phyloP scores from a whole-genome alignment of 148 eudicot species.

The Cornus suecica region DNA sequence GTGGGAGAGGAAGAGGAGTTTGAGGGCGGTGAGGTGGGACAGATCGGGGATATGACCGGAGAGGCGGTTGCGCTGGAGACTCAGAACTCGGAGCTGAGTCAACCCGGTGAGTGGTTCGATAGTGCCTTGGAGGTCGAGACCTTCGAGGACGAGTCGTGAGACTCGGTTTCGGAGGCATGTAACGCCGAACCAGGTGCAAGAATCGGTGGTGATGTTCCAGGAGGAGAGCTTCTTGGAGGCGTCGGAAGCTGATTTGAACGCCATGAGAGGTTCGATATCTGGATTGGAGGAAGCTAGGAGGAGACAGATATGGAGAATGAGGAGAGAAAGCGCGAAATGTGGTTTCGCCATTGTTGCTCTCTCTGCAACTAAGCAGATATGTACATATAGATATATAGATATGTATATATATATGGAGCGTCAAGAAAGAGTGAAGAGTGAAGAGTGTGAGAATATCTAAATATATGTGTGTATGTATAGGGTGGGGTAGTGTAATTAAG shows the following conservation, averaged over 20 bases:
- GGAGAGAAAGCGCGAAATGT: constrained; percentile 1
- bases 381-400: too few relatives aligned
- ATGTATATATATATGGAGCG: too few relatives aligned
- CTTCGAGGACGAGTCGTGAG: constrained; percentile 61
- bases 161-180: constrained; percentile 56
- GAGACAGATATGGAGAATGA: constrained; percentile 19
- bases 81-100: constrained; percentile 59
- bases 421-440: background rate
- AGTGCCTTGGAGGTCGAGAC: constrained; percentile 39
- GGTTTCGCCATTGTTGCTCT: constrained; percentile 17
- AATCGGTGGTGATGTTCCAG: constrained; percentile 43
- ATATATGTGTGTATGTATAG: background rate
- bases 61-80: constrained; percentile 51
- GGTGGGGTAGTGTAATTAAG: background rate
- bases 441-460: background rate
- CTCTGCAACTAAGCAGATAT: background rate
- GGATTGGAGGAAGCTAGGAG: constrained; percentile 27
- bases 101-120: constrained; percentile 37
- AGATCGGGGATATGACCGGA: constrained; percentile 54
- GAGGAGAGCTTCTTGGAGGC: constrained; percentile 29
- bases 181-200: constrained; percentile 51
- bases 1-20: constrained; percentile 49
- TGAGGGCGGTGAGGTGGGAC: constrained; percentile 50
- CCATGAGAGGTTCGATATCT: constrained; percentile 41
- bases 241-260: constrained; percentile 54